A percentile compares a stretch with the other conserved stretches of the same genome.
Evolutionary conservation across 495 filamentous ascomycete genomes (phyloP).

Genomic region (Xylaria bambusicola): DNA sequence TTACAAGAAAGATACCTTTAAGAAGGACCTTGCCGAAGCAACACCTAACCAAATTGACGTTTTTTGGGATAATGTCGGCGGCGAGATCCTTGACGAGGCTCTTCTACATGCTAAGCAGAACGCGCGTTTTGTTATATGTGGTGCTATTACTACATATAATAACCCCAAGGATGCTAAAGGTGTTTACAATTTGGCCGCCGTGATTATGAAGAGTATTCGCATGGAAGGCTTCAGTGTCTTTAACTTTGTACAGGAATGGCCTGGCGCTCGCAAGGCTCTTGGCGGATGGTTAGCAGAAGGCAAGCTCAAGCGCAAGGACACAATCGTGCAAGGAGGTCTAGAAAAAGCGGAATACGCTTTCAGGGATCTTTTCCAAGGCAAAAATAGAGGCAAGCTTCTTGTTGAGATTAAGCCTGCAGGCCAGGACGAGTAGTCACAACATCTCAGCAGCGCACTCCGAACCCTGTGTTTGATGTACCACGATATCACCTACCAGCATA

Average conservation of each 20-base stretch:
- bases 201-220: slow-evolving; percentile 42
- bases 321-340: slow-evolving; percentile 56
- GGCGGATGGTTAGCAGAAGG: slow-evolving; percentile 55
- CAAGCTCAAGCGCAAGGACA: slow-evolving; percentile 59
- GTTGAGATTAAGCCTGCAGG: slow-evolving; percentile 29
- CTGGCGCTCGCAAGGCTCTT: slow-evolving; percentile 46
- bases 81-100: slow-evolving; percentile 71
- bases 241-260: slow-evolving; percentile 49
- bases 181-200: slow-evolving; percentile 31
- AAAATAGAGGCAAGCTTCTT: slow-evolving; percentile 52
- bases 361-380: slow-evolving; percentile 54
- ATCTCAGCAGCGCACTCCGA: too few species aligned
- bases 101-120: slow-evolving; percentile 57
- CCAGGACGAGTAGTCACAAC: too few species aligned
- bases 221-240: slow-evolving; percentile 66
- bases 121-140: slow-evolving; percentile 66
- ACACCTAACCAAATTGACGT: slow-evolving; percentile 77
- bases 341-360: slow-evolving; percentile 53
- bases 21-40: slow-evolving; percentile 62
- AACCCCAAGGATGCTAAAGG: slow-evolving; percentile 30
- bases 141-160: slow-evolving; percentile 51
- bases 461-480: too few species aligned
- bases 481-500: too few species aligned
- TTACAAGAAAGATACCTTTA: slow-evolving; percentile 57
- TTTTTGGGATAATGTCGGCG: slow-evolving; percentile 85